Evolutionary conservation across 805 yeast species (phyloP), one percentile per base, ranked within the genome.

Genomic region (Lachancea mirantina): DNA sequence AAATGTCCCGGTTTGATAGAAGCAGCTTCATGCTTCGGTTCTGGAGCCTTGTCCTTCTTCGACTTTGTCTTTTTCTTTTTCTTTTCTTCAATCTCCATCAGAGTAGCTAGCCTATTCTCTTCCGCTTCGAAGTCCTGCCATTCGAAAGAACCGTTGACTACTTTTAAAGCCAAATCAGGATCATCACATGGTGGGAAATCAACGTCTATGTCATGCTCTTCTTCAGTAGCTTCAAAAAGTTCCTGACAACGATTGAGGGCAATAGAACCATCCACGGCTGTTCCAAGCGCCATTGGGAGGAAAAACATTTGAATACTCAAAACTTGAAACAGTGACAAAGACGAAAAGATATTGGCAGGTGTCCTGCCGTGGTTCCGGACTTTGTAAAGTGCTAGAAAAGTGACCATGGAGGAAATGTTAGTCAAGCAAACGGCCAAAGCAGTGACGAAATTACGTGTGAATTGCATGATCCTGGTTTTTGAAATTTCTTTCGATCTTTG

Each of bases 351-450:
- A 21, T 70, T 63, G 8, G 81, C 85, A 4, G 88, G 76, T 36
- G 62, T 65, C 42, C 62, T 52, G 5, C 53, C 55, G 15, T 35
- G 35, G 11, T 57, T 55, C 35, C 67, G 64, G 4, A 74, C 64
- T 21, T 70, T 60, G 26, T 65, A 64, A 45, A 70, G 55, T 2
- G 64, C 58, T 19, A 72, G 60, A 42, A 74, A 70, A 3, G 76
- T 55, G 10, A 78, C 65, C 70, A 84, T 66, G 1, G 95, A 80
- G 3, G 89, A 73, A 37, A 85, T 59, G 14, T 73, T 67, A 0
- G 95, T 83, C 36, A 84, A 60, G 2, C 81, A 65, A 33, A 78
- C 66, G 11, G 87, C 78, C 31, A 76, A 49, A 1, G 95, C 78
- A 34, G 78, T 73, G 28, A 79, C 55, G 14, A 67, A 41, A 49